Base-by-base conservation (phyloP, 2,329 filamentous ascomycete species). In the Trichoderma breve region DNA sequence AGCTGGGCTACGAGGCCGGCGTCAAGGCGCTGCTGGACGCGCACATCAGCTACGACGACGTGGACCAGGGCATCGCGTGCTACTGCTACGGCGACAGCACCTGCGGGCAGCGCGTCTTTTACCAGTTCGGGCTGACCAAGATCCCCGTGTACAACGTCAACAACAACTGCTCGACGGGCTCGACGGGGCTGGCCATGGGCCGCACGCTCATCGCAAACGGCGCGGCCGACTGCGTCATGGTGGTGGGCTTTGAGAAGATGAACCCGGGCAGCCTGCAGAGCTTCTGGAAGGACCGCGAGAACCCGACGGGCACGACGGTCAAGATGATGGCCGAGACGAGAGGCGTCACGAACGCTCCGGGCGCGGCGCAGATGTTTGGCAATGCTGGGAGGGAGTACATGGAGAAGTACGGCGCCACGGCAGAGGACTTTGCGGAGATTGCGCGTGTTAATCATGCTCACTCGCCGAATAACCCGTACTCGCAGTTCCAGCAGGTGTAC, bases 191-290 rank as follows among this genome's bases (percentile, higher is more conserved):
- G 72, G 91, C 91, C 79, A 92, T 98, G 88, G 96, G 88, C 2
- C 87, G 94, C 39, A 93, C 91, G 68, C 87, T 97, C 80, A 91
- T 98, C 77, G 87, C 90, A 7, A 88, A 93, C 76, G 95, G 95
- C 39, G 93, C 89, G 15, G 93, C 94, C 1, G 93, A 97, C 82
- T 97, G 94, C 80, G 90, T 97, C 24, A 85, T 98, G 73, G 95
- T 98, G 1, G 90, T 98, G 24, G 96, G 95, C 4, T 98, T 98
- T 78, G 96, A 98, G 87, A 98, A 98, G 89, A 98, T 98, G 95
- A 95, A 92, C 84, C 91, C 92, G 0, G 95, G 95, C n/a, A 93
- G 90, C 76, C 85, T 98, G 75, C 91, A 95, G 84, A 88, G 85
- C 71, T 91, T 93, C 84, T 98, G 93, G 84, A 91, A 95, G 76